A percentile compares a stretch with the other conserved stretches of the same genome.
Conservation (phyloP, 805 yeast species). For the Debaryomyces hansenii region DNA sequence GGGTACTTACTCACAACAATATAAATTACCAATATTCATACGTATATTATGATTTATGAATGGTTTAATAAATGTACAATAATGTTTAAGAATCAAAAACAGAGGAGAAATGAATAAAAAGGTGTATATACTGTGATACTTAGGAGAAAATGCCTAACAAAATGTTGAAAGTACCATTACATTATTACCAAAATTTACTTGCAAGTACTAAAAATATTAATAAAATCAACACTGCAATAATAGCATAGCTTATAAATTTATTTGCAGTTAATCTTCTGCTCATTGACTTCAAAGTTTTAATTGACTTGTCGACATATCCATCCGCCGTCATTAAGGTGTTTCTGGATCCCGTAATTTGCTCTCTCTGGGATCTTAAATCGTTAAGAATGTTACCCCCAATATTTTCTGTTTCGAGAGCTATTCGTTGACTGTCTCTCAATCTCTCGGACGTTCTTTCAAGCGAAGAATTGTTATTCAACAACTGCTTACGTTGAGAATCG, state of each 20-base stretch:
- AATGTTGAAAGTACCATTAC: too few relatives aligned
- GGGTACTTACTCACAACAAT: too few relatives aligned
- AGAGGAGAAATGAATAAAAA: too few relatives aligned
- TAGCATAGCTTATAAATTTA: conserved; percentile 85
- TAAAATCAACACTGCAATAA: conserved; percentile 81
- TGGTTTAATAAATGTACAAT: too few relatives aligned
- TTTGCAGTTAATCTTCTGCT: conserved; percentile 90
- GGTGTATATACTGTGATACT: too few relatives aligned
- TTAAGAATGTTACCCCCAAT: conserved; percentile 88
- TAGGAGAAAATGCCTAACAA: too few relatives aligned
- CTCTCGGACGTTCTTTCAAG: conserved; percentile 82
- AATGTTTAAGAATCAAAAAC: too few relatives aligned
- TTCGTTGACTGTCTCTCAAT: conserved; percentile 80
- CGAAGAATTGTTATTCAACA: conserved; percentile 74
- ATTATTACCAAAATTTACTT: conserved; percentile 65
- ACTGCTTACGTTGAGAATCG: conserved; percentile 75
- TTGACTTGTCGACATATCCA: conserved; percentile 84
- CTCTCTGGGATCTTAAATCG: conserved; percentile 90
- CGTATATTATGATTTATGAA: too few relatives aligned
- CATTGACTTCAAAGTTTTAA: conserved; percentile 86
- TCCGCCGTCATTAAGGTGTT: conserved; percentile 89
- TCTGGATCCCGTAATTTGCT: conserved; percentile 83
- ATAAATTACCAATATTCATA: too few relatives aligned
- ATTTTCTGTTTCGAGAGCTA: conserved; percentile 89
- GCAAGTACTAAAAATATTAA: conserved; percentile 81